Evolutionary conservation across 176 grass and related monocot species (phyloP).

Genomic region (Oryza officinalis): DNA sequence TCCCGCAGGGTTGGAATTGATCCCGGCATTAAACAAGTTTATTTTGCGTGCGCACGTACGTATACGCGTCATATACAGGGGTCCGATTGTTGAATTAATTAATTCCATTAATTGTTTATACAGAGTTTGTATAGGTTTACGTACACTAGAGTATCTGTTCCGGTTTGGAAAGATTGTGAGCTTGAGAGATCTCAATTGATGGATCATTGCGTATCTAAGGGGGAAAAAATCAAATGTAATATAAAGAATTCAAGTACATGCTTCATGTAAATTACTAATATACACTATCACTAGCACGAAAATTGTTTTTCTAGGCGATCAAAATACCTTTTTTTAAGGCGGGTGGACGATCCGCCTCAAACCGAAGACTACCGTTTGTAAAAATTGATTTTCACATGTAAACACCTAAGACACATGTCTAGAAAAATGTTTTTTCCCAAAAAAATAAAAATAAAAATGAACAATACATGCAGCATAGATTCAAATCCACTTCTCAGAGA

Average conservation of each 20-base stretch:
- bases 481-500: no score
- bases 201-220: neutral
- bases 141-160: neutral
- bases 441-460: no score
- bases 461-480: no score
- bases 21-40: neutral
- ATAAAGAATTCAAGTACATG: neutral
- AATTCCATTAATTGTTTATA: slow-evolving; percentile 20
- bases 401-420: no score
- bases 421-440: no score
- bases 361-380: no score
- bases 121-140: neutral
- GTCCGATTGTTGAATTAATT: slow-evolving; percentile 3
- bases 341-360: no score
- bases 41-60: neutral
- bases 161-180: neutral
- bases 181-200: neutral
- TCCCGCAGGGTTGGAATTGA: slow-evolving; percentile 44
- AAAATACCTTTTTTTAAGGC: no score
- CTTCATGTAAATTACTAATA: neutral
- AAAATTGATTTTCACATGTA: no score
- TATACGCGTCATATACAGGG: neutral
- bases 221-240: slow-evolving; percentile 14
- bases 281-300: no score
- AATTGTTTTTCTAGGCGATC: no score